Evolutionary conservation across 2,329 filamentous ascomycete species (phyloP).

Genomic region (Penicillium sp.): DNA sequence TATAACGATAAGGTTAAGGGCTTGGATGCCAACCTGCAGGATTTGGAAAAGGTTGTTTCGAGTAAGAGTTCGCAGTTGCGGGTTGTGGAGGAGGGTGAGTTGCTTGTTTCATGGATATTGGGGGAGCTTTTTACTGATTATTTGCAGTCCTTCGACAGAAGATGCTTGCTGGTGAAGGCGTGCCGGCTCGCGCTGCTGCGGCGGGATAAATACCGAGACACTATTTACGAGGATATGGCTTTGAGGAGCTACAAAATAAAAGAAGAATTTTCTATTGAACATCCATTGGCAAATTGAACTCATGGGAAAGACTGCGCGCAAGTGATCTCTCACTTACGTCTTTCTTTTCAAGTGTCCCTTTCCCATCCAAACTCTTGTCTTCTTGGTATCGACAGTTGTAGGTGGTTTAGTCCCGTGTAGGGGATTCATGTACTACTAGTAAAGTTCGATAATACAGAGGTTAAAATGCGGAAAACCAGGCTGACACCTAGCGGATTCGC

Average conservation of each 20-base stretch:
- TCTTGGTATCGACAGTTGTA: not conserved
- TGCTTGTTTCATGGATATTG: not conserved
- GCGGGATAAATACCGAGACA: slow-evolving; percentile 17
- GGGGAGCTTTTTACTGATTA: slow-evolving; percentile 16
- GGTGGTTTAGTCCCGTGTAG: not conserved
- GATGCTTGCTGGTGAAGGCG: slow-evolving; percentile 44
- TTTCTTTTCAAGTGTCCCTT: not conserved
- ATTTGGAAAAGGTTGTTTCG: slow-evolving; percentile 63
- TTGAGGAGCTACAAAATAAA: slow-evolving; percentile 6
- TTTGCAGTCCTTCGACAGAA: slow-evolving; percentile 49
- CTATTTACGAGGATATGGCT: not conserved
- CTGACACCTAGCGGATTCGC: not conserved
- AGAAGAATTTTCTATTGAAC: not conserved
- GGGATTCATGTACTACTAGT: not conserved
- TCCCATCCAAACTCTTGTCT: not conserved
- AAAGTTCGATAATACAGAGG: not conserved
- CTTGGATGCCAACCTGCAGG: slow-evolving; percentile 58
- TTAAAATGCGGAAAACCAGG: slow-evolving; percentile 12
- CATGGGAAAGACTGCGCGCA: not conserved
- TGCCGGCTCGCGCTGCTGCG: slow-evolving; percentile 30
- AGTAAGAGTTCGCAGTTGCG: slow-evolving; percentile 78
- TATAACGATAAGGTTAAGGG: slow-evolving; percentile 65
- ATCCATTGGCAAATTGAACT: not conserved
- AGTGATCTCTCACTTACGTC: not conserved
- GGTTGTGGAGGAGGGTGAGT: slow-evolving; percentile 78